Conservation (phyloP, 163 green algal species). For the Scenedesmus sp. region DNA sequence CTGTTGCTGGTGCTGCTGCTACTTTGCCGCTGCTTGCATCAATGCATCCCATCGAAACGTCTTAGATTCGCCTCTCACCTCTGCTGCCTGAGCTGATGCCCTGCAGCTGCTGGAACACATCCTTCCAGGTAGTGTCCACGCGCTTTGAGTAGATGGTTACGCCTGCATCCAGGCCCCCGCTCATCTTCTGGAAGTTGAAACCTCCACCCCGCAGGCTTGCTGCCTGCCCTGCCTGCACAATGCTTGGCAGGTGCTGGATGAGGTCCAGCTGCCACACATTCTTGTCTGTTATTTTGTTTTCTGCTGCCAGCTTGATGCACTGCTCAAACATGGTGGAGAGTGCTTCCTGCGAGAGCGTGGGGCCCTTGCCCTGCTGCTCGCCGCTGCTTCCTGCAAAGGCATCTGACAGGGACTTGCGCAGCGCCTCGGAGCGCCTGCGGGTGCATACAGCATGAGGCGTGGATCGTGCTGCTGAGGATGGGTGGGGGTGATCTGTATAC, state of each 20-base stretch:
- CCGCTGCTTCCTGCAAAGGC: constrained; percentile 30
- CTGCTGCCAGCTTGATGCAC: constrained; percentile 89
- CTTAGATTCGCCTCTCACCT: not conserved
- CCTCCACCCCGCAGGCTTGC: not conserved
- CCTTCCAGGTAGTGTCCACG: constrained; percentile 71
- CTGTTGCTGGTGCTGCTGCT: not conserved
- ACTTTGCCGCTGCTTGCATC: not conserved
- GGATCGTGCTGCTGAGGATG: not conserved
- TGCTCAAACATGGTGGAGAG: constrained; percentile 76
- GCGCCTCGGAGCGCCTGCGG: constrained; percentile 17
- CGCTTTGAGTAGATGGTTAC: constrained; percentile 95
- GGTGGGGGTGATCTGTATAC: not conserved
- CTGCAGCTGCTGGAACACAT: constrained; percentile 7
- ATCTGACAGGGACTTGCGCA: constrained; percentile 48
- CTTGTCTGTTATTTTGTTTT: constrained; percentile 95
- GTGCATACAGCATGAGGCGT: not conserved
- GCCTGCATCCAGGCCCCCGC: constrained; percentile 90
- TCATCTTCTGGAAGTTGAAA: constrained; percentile 80
- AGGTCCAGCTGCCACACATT: constrained; percentile 92
- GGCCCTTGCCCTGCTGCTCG: not conserved
- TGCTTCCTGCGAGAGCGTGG: constrained; percentile 48
- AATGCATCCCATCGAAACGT: not conserved
- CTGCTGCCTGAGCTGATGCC: not conserved
- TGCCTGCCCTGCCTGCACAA: constrained; percentile 45
- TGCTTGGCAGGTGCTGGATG: constrained; percentile 87